Conservation (phyloP, 805 yeast genomes). For the Candida chauliodis region DNA sequence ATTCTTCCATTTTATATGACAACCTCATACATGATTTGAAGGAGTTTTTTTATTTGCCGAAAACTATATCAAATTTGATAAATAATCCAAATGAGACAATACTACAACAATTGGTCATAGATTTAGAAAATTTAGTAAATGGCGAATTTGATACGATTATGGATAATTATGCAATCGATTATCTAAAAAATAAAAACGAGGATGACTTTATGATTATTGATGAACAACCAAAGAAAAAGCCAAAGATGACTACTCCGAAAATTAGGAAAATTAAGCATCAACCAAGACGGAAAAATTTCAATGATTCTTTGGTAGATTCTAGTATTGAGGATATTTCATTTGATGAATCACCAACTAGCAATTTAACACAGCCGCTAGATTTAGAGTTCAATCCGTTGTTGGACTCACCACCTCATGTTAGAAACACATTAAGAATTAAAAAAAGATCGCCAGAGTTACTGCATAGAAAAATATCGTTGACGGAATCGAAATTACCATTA, state of each 20-base stretch:
- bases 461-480: slow-evolving; percentile 17
- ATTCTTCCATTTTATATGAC: slow-evolving; percentile 56
- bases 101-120: slow-evolving; percentile 7
- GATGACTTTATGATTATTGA: slow-evolving; percentile 9
- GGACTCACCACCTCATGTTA: slow-evolving; percentile 26
- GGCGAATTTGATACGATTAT: slow-evolving; percentile 35
- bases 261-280: slow-evolving; percentile 10
- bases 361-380: slow-evolving; percentile 23
- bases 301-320: slow-evolving; percentile 9
- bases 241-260: slow-evolving; percentile 19
- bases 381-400: slow-evolving; percentile 27
- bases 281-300: slow-evolving; percentile 4
- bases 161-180: slow-evolving; percentile 26
- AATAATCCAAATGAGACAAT: background rate
- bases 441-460: slow-evolving; percentile 10
- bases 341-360: slow-evolving; percentile 14
- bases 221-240: slow-evolving; percentile 6
- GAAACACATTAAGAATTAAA: slow-evolving; percentile 3
- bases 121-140: slow-evolving; percentile 22
- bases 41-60: slow-evolving; percentile 8
- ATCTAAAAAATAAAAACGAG: slow-evolving; percentile 20
- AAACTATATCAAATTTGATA: slow-evolving; percentile 2
- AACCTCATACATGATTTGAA: slow-evolving; percentile 31
- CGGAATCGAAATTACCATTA: slow-evolving; percentile 21
- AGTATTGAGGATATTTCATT: slow-evolving; percentile 9